Conservation (phyloP, 371 early-diverging fungal genomes). For the Mortierella sp. region DNA sequence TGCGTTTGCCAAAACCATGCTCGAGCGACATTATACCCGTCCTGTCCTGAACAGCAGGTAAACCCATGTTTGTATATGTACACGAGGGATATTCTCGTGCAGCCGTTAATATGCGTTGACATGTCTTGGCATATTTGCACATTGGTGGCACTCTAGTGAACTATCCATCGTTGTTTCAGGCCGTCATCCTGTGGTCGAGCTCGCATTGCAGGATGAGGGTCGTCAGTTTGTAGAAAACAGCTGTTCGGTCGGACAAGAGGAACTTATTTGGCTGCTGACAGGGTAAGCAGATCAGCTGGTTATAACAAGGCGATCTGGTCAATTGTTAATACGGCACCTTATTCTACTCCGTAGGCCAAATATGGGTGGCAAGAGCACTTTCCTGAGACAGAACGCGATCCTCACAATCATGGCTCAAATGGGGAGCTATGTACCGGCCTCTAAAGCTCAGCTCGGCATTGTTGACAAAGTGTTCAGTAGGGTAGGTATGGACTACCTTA, state of each 20-base stretch:
- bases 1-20: slow-evolving; percentile 68
- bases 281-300: too few species aligned
- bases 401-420: slow-evolving; percentile 93
- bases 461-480: slow-evolving; percentile 96
- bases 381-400: slow-evolving; percentile 74
- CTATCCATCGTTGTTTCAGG: slow-evolving; percentile 62
- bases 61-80: background rate
- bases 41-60: slow-evolving; percentile 69
- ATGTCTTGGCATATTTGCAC: background rate
- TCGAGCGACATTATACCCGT: slow-evolving; percentile 63
- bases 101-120: too few species aligned
- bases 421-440: slow-evolving; percentile 94
- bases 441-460: slow-evolving; percentile 82
- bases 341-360: slow-evolving; percentile 70
- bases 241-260: slow-evolving; percentile 64
- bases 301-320: background rate
- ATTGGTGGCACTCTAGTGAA: background rate
- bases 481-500: slow-evolving; percentile 47
- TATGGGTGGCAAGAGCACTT: slow-evolving; percentile 98
- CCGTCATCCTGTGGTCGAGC: slow-evolving; percentile 93
- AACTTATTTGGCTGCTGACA: slow-evolving; percentile 80
- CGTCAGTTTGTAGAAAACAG: slow-evolving; percentile 82
- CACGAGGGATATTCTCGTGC: too few species aligned
- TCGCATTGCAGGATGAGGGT: slow-evolving; percentile 67
- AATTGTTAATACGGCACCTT: background rate